phyloP scores from a whole-genome alignment of 2,329 filamentous ascomycete species.

The Lasiodiplodia gonubiensis region DNA sequence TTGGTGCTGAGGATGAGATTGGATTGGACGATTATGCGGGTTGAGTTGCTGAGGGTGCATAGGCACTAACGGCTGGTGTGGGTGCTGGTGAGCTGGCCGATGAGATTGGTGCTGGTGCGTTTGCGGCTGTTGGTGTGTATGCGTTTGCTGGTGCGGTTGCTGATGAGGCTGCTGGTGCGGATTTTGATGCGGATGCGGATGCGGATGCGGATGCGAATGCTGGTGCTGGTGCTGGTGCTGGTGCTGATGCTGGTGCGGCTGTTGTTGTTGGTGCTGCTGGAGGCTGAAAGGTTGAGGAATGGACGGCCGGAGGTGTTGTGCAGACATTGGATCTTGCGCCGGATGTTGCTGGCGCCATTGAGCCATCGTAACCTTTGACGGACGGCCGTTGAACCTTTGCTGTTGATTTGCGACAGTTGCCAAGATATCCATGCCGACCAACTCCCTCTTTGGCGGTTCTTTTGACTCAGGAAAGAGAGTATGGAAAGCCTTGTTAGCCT shows the following conservation, averaged over 20 bases:
- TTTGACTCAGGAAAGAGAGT: conserved; percentile 22
- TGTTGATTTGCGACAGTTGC: conserved; percentile 25
- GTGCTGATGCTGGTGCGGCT: neutral
- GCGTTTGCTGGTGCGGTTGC: neutral
- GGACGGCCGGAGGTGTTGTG: conserved; percentile 12
- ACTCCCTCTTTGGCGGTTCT: conserved; percentile 23
- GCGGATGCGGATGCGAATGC: neutral
- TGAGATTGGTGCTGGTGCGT: neutral
- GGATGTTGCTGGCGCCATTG: conserved; percentile 26
- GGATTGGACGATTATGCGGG: neutral
- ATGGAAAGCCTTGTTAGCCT: conserved; percentile 23
- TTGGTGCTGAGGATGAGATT: neutral
- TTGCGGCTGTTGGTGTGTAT: neutral
- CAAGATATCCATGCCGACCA: conserved; percentile 17
- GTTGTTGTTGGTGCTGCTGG: conserved; percentile 4
- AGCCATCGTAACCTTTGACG: conserved; percentile 11
- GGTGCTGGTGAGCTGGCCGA: neutral
- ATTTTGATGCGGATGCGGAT: neutral
- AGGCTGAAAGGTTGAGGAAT: conserved; percentile 19
- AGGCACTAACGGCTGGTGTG: conserved; percentile 7
- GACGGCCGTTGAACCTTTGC: conserved; percentile 19
- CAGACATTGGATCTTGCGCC: conserved; percentile 14
- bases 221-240: neutral
- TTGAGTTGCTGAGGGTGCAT: conserved; percentile 12
- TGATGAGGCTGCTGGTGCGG: conserved; percentile 2